These are phyloP conservation scores for Senecio squalidus DNA, from an alignment of 140 eudicot genomes.

Conservation along the genomic window DNA sequence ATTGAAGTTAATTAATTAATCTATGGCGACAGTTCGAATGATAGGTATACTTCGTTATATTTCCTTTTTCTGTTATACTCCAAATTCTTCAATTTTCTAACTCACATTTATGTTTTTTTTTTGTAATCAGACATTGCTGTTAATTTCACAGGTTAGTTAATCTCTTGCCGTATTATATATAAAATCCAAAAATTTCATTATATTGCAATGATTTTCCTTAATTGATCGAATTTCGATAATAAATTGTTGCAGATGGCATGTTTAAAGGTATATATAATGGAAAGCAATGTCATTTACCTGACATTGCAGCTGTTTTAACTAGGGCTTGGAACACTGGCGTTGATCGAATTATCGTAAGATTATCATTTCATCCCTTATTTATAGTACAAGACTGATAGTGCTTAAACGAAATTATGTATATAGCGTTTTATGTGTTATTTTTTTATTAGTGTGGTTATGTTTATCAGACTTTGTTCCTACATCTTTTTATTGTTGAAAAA, in stretches of 20 bases:
- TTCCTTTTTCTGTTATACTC: neutral
- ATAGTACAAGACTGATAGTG: too few species aligned
- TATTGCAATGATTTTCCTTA: neutral
- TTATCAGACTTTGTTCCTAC: too few species aligned
- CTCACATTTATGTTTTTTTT: neutral
- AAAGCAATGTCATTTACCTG: conserved; percentile 77
- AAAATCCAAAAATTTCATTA: neutral
- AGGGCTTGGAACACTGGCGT: conserved; percentile 99
- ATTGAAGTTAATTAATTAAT: too few species aligned
- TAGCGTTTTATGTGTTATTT: too few species aligned
- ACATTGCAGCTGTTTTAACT: conserved; percentile 63
- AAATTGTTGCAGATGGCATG: conserved; percentile 61
- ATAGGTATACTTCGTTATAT: conserved; percentile 47
- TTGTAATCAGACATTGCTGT: conserved; percentile 77
- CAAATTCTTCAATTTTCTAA: neutral
- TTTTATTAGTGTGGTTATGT: neutral
- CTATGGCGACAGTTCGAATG: conserved; percentile 72
- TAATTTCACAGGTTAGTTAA: conserved; percentile 74
- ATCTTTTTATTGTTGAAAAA: too few species aligned
- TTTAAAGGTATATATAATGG: conserved; percentile 92
- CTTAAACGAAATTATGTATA: too few species aligned
- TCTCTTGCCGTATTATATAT: neutral
- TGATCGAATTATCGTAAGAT: conserved; percentile 79
- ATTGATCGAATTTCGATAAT: neutral
- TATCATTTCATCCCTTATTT: too few species aligned